Base-by-base conservation (phyloP, 1,139 yeast species). In the Scheffersomyces insectosa region DNA sequence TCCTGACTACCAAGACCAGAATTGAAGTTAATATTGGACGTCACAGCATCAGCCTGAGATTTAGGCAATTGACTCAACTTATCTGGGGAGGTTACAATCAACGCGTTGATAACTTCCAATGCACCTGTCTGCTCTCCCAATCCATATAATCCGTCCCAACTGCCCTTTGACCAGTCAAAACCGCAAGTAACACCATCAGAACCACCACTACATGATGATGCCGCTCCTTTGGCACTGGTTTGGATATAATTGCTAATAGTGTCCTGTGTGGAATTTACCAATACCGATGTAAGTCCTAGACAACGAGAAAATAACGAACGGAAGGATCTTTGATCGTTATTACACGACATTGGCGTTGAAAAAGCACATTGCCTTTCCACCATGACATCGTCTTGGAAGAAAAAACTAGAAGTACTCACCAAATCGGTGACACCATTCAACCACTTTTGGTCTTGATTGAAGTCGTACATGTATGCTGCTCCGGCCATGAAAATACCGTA, bases 91-190 rank as follows among this genome's bases (percentile, higher is more conserved):
- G 15, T 12, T 5, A 80, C 80, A 59, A 82, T 69, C 42, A 85
- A 72, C 52, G 79, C 83, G 52, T 83, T 86, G 59, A 90, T 77
- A 4, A 80, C 81, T 61, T 90, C 97, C 45, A 90, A 70, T 0
- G 97, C 96, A 39, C 82, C 66, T 87, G 91, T 88, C 64, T 91
- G 97, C 65, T 91, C 97, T 50, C 98, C 98, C 33, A 91, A 75
- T n/a, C 98, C 98, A 55, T 79, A 90, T 39, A 55, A 62, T 3
- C 83, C 85, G 64, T 91, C 98, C 86, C 90, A 91, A n/a, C 79
- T 79, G 2, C 59, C 49, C 38, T 66, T 71, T 28, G 79, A 68
- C 98, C 98, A 91, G 59, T 85, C 77, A 46, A 81, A 63, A 34
- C 97, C 97, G 71, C 98, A 91, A 0, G 97, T 90, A 57, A 86